Evolutionary conservation across 306 rosid genomes (phyloP).

Genomic region (Cicer cuneatum): DNA sequence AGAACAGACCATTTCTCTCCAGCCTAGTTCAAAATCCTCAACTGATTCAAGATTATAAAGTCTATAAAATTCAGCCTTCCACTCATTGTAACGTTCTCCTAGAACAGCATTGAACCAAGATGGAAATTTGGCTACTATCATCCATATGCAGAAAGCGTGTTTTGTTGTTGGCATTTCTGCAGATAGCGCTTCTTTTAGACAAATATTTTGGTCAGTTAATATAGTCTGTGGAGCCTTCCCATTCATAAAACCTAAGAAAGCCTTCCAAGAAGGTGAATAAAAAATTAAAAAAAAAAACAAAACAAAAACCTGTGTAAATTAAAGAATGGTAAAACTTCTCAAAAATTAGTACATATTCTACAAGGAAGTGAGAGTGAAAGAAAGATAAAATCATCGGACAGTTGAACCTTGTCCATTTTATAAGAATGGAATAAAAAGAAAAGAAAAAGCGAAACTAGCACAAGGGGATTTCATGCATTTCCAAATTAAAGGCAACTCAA

Average conservation of each 20-base stretch:
- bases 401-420: slow-evolving; percentile 4
- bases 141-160: slow-evolving; percentile 96
- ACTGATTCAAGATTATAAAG: slow-evolving; percentile 82
- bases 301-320: slow-evolving; percentile 48
- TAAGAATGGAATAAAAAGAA: slow-evolving; percentile 22
- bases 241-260: slow-evolving; percentile 83
- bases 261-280: slow-evolving; percentile 65
- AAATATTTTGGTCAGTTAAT: slow-evolving; percentile 86
- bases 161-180: slow-evolving; percentile 76
- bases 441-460: slow-evolving; percentile 12
- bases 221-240: slow-evolving; percentile 94
- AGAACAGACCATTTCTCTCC: slow-evolving; percentile 90
- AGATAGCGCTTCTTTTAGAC: slow-evolving; percentile 90
- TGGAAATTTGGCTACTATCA: slow-evolving; percentile 96
- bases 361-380: neutral
- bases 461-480: slow-evolving; percentile 14
- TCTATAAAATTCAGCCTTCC: slow-evolving; percentile 92
- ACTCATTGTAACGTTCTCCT: slow-evolving; percentile 94
- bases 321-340: slow-evolving; percentile 33
- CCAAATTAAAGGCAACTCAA: neutral
- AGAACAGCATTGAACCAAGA: slow-evolving; percentile 97
- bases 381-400: slow-evolving; percentile 25
- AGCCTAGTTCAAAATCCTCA: slow-evolving; percentile 88
- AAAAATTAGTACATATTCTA: slow-evolving; percentile 21
- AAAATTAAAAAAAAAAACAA: slow-evolving; percentile 22